phyloP scores from a whole-genome alignment of 148 eudicot species.

The Vaccinium macrocarpon region DNA sequence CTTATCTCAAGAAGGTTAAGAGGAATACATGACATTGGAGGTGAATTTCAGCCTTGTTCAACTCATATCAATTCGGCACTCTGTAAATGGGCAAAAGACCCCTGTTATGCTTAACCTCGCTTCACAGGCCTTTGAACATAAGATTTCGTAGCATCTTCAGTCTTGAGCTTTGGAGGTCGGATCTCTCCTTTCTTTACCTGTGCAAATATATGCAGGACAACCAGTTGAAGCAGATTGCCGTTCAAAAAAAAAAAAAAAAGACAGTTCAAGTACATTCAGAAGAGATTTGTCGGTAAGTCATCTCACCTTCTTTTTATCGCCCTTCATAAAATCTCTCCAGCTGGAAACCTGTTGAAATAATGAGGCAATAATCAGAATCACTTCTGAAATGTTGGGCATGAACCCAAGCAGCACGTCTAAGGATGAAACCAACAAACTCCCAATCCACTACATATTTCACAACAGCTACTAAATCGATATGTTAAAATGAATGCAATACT shows the following conservation, averaged over 20 bases:
- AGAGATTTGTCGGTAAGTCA: background rate
- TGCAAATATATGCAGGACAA: background rate
- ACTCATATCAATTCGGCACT: background rate
- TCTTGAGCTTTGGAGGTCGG: constrained; percentile 96
- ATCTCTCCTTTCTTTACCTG: constrained; percentile 91
- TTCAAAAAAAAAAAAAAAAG: too few species aligned
- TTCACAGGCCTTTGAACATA: constrained; percentile 97
- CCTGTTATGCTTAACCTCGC: constrained; percentile 37
- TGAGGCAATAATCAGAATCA: background rate
- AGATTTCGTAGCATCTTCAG: constrained; percentile 96
- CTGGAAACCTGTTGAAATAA: constrained; percentile 66
- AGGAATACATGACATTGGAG: background rate
- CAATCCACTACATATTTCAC: background rate
- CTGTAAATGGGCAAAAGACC: background rate
- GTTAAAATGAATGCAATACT: background rate
- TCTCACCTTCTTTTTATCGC: constrained; percentile 75
- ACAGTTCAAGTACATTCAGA: background rate
- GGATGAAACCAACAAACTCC: background rate
- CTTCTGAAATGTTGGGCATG: background rate
- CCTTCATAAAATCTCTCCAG: constrained; percentile 98
- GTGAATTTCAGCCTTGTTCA: background rate
- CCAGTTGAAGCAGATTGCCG: background rate
- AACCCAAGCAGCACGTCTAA: background rate
- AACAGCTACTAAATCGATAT: too few species aligned
- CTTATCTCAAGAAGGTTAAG: background rate